These are phyloP conservation scores for Leonotis leonurus DNA, from an alignment of 257 asterid species.

Conservation along the genomic window DNA sequence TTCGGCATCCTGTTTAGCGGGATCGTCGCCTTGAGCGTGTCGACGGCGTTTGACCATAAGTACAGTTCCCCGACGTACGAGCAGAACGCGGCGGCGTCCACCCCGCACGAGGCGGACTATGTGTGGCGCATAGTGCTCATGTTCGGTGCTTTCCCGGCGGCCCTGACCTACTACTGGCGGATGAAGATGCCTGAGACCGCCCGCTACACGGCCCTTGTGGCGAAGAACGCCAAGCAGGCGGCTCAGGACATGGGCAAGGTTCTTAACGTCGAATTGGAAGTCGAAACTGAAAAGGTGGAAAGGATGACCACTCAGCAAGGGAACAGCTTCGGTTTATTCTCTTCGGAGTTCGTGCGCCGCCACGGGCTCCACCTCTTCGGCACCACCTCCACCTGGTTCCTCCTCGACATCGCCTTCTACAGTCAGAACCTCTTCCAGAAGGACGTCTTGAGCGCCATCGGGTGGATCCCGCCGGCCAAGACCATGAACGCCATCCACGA, in stretches of 20 bases:
- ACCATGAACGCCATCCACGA: constrained; percentile 39
- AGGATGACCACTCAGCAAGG: background rate
- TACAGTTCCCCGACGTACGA: constrained; percentile 29
- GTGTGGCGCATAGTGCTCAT: constrained; percentile 57
- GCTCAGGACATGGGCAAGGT: constrained; percentile 56
- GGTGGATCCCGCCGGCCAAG: constrained; percentile 35
- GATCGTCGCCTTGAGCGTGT: constrained; percentile 28
- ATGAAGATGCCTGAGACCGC: constrained; percentile 84
- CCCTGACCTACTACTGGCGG: constrained; percentile 59
- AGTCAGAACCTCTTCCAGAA: constrained; percentile 42
- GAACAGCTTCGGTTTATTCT: constrained; percentile 31
- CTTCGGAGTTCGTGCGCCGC: constrained; percentile 19
- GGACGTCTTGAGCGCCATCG: constrained; percentile 29
- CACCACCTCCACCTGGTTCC: constrained; percentile 38
- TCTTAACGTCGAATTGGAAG: constrained; percentile 49
- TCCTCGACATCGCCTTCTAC: constrained; percentile 41
- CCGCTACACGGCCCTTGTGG: constrained; percentile 72
- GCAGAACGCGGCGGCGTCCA: constrained; percentile 25
- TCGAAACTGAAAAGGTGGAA: constrained; percentile 36
- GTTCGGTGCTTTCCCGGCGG: constrained; percentile 72
- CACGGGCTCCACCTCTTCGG: constrained; percentile 41
- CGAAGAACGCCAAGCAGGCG: constrained; percentile 56
- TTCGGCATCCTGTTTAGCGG: constrained; percentile 55
- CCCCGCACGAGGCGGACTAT: constrained; percentile 47
- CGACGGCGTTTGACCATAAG: constrained; percentile 30